Conservation (phyloP, 2,329 filamentous ascomycete species). For the Colletotrichum horii region DNA sequence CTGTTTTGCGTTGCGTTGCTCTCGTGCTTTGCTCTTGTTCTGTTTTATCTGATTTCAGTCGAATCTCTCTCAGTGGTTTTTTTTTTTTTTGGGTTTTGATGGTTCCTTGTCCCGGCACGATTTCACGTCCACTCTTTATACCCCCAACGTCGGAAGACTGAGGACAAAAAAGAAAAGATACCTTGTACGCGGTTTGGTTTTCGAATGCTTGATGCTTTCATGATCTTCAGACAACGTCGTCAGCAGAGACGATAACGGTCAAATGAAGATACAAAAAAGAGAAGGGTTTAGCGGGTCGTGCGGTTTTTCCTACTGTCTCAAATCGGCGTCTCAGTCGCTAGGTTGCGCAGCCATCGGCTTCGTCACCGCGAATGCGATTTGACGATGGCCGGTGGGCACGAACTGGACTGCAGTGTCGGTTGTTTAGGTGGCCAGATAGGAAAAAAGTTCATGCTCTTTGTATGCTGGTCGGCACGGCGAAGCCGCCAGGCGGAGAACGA, state of each 20-base stretch:
- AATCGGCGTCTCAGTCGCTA: neutral
- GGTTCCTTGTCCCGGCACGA: conserved; percentile 23
- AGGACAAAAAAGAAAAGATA: conserved; percentile 24
- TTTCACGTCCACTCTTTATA: conserved; percentile 26
- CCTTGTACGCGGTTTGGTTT: conserved; percentile 18
- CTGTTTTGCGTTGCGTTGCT: conserved; percentile 23
- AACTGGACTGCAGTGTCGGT: neutral
- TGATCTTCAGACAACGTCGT: neutral
- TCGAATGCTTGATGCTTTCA: neutral
- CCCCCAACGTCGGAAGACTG: conserved; percentile 21
- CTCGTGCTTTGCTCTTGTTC: conserved; percentile 29
- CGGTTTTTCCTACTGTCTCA: neutral
- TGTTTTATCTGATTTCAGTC: conserved; percentile 25
- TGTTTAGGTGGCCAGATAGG: neutral
- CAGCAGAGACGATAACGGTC: neutral
- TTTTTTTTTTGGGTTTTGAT: conserved; percentile 24
- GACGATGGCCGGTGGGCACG: neutral
- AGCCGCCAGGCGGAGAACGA: neutral
- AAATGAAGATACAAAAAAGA: conserved; percentile 11
- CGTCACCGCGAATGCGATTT: neutral
- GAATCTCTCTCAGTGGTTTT: conserved; percentile 14
- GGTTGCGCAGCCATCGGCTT: neutral
- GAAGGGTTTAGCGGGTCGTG: neutral
- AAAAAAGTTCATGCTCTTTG: conserved; percentile 5
- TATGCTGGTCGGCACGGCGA: neutral